Percentiles rank a stretch among this genome's conserved stretches.
phyloP scores from a whole-genome alignment of 2,329 filamentous ascomycete species.

The Microdochium nivale region DNA sequence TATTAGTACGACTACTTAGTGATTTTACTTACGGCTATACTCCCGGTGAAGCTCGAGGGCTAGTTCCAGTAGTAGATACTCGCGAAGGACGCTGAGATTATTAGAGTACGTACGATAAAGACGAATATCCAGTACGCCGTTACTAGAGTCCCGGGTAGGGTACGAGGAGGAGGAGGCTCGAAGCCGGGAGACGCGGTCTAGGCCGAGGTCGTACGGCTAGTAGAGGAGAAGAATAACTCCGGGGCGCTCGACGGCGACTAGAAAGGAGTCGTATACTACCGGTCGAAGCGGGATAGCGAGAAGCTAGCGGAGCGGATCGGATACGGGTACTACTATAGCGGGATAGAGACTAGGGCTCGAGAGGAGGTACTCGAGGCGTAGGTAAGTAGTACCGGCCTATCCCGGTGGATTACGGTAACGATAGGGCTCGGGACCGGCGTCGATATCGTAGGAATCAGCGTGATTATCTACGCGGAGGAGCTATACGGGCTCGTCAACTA shows the following conservation, averaged over 20 bases:
- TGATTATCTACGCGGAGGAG: neutral
- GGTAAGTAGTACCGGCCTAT: neutral
- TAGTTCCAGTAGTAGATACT: neutral
- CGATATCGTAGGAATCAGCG: neutral
- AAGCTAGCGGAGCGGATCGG: neutral
- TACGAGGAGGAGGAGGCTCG: neutral
- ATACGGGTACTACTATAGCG: neutral
- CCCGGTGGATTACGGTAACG: neutral
- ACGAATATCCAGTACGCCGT: neutral
- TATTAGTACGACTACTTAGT: conserved; percentile 1
- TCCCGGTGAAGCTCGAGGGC: conserved; percentile 1
- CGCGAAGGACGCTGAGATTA: neutral
- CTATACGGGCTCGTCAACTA: neutral
- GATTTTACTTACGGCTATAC: neutral
- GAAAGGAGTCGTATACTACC: neutral
- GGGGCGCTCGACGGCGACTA: neutral
- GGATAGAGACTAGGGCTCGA: neutral
- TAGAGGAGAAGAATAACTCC: neutral
- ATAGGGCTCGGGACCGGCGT: neutral
- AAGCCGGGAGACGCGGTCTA: neutral
- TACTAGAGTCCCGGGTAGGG: neutral
- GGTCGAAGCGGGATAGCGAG: neutral
- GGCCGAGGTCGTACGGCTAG: neutral
- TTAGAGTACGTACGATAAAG: neutral
- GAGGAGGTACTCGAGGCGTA: neutral